Evolutionary conservation across 2,329 filamentous ascomycete species (phyloP).

Genomic region (Bisporella sp.): DNA sequence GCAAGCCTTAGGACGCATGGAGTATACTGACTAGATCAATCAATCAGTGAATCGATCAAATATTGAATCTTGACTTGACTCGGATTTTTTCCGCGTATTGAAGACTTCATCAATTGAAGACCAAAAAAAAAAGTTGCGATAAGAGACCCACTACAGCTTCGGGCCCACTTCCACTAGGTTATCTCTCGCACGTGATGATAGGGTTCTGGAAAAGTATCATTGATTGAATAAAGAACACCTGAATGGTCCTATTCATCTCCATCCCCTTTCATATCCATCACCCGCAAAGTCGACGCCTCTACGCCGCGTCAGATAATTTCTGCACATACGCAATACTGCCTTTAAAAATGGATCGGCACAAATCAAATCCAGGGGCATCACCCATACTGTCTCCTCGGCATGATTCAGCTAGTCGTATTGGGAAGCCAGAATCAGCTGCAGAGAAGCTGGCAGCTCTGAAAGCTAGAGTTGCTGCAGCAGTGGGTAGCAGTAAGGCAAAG

Average conservation of each 20-base stretch:
- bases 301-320: too few relatives aligned
- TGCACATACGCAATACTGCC: too few relatives aligned
- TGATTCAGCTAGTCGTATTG: conserved; percentile 46
- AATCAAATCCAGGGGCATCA: conserved; percentile 29
- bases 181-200: too few relatives aligned
- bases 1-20: neutral
- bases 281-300: neutral
- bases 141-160: too few relatives aligned
- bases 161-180: too few relatives aligned
- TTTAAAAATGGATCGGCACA: conserved; percentile 41
- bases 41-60: too few relatives aligned
- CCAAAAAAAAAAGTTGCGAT: neutral
- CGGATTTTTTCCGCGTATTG: too few relatives aligned
- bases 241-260: neutral
- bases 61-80: too few relatives aligned
- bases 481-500: conserved; percentile 44
- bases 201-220: too few relatives aligned
- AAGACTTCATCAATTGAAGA: too few relatives aligned
- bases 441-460: conserved; percentile 71
- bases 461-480: conserved; percentile 71
- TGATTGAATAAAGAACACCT: too few relatives aligned
- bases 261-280: conserved; percentile 7
- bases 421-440: conserved; percentile 50
- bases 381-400: conserved; percentile 49
- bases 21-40: too few relatives aligned